These are phyloP conservation scores for Rhytidiadelphus loreus DNA, from an alignment of 225 moss, liverwort and hornwort species.

Conservation along the genomic window DNA sequence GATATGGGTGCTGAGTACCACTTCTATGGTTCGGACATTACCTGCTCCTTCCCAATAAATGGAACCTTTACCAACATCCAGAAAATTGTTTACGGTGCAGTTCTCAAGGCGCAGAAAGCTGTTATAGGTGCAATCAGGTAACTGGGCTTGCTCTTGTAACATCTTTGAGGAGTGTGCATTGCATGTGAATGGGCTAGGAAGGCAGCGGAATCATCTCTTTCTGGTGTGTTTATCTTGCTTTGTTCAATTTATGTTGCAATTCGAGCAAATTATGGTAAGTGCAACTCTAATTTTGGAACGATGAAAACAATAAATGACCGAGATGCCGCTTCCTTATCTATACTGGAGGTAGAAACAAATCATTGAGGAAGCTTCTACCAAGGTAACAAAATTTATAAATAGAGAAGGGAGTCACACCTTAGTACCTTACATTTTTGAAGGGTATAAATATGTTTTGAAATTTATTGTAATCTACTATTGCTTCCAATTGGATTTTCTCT, in stretches of 20 bases:
- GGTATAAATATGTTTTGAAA: not conserved
- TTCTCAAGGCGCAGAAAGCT: slow-evolving; percentile 72
- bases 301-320: too few relatives aligned
- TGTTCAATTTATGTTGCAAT: not conserved
- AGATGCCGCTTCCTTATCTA: not conserved
- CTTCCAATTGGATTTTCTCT: not conserved
- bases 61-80: slow-evolving; percentile 66
- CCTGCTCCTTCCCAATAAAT: slow-evolving; percentile 91
- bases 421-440: not conserved
- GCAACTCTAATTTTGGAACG: not conserved
- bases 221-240: not conserved
- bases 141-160: not conserved
- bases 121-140: slow-evolving; percentile 57
- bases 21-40: slow-evolving; percentile 85
- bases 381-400: not conserved
- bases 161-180: not conserved
- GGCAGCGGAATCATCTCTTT: slow-evolving; percentile 5
- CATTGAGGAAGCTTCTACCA: not conserved
- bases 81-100: slow-evolving; percentile 60
- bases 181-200: not conserved
- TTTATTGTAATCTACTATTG: not conserved
- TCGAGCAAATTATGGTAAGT: not conserved
- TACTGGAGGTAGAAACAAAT: not conserved
- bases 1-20: slow-evolving; percentile 99
- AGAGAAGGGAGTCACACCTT: not conserved